phyloP scores from a whole-genome alignment of 2,329 filamentous ascomycete genomes.

The Alternaria angustiovoidea region DNA sequence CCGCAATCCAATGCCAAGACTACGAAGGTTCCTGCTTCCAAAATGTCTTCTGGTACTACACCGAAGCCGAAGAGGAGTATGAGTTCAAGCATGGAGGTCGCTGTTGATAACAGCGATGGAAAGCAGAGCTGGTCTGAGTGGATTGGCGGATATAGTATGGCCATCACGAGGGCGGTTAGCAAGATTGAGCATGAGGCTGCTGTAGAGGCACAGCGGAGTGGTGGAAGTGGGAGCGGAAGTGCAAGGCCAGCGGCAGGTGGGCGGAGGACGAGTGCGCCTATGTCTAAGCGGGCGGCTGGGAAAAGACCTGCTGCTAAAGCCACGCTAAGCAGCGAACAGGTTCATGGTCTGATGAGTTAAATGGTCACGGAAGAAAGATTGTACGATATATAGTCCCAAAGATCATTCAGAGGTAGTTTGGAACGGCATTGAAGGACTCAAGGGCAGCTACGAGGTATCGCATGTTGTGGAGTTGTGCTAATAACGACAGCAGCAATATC shows the following conservation, averaged over 20 bases:
- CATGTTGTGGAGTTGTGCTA: background rate
- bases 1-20: constrained; percentile 1
- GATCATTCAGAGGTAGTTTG: background rate
- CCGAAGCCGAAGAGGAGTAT: constrained; percentile 16
- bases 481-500: no score
- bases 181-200: constrained; percentile 49
- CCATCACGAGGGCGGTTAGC: constrained; percentile 46
- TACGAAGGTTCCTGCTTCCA: constrained; percentile 4
- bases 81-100: constrained; percentile 27
- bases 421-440: background rate
- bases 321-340: constrained; percentile 37
- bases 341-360: constrained; percentile 37
- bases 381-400: background rate
- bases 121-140: constrained; percentile 49
- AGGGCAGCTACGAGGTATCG: background rate
- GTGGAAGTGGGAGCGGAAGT: background rate
- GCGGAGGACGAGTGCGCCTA: constrained; percentile 11
- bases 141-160: constrained; percentile 51
- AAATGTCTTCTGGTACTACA: background rate
- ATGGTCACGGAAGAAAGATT: background rate
- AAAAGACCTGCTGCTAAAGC: constrained; percentile 31
- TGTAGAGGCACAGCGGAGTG: constrained; percentile 36
- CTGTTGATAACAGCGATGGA: constrained; percentile 20
- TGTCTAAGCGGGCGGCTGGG: constrained; percentile 12
- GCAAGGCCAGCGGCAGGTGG: background rate